Conservation (phyloP, 164 flowering plant genomes). For the Protea cynaroides region DNA sequence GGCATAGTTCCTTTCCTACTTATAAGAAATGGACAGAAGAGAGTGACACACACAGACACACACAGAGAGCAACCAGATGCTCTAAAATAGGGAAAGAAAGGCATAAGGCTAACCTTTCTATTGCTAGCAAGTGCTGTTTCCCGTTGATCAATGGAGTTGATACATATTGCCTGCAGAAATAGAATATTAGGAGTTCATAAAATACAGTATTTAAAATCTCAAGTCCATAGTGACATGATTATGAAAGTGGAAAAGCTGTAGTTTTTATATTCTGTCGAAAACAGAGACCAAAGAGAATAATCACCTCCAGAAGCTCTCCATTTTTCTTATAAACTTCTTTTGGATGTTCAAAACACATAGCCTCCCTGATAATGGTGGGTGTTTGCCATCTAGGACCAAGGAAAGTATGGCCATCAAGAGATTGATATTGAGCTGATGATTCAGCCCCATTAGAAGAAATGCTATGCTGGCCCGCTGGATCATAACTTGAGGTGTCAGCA, state of each 20-base stretch:
- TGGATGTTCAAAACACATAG: slow-evolving; percentile 45
- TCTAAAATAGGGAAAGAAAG: background rate
- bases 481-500: slow-evolving; percentile 17
- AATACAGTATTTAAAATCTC: background rate
- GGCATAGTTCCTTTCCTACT: too few relatives aligned
- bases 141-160: slow-evolving; percentile 63
- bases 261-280: background rate
- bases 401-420: slow-evolving; percentile 30
- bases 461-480: slow-evolving; percentile 26
- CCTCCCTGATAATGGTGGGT: slow-evolving; percentile 21
- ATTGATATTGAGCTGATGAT: slow-evolving; percentile 26
- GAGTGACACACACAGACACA: background rate
- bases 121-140: slow-evolving; percentile 85
- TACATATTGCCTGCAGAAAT: slow-evolving; percentile 66
- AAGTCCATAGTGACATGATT: background rate
- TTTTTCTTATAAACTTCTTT: slow-evolving; percentile 63
- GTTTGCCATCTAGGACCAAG: slow-evolving; percentile 34
- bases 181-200: background rate
- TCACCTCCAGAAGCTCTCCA: slow-evolving; percentile 95
- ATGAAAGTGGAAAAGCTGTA: background rate
- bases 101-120: slow-evolving; percentile 49
- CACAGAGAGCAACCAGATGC: too few relatives aligned
- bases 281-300: slow-evolving; percentile 2
- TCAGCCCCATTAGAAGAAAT: slow-evolving; percentile 26
- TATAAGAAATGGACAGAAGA: too few relatives aligned